A percentile compares a stretch with the other conserved stretches of the same genome.
Evolutionary conservation across 495 filamentous ascomycete species (phyloP).

Genomic region (Podospora comata): DNA sequence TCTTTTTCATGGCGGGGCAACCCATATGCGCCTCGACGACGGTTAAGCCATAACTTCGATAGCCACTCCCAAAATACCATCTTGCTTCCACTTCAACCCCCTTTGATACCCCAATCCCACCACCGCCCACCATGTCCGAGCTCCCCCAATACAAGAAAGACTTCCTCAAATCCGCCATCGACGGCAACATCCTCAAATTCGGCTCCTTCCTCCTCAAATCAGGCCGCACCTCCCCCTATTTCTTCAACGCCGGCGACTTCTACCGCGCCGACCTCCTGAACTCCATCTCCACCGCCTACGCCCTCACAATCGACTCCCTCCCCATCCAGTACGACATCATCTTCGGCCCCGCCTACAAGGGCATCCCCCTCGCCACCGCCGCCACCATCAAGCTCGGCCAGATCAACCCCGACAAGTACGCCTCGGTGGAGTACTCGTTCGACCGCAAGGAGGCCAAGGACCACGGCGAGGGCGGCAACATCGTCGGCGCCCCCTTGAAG

Average conservation of each 20-base stretch:
- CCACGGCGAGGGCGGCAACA: conserved; percentile 88
- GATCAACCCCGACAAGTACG: conserved; percentile 55
- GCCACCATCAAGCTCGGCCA: conserved; percentile 66
- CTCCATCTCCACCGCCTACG: conserved; percentile 75
- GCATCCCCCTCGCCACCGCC: conserved; percentile 78
- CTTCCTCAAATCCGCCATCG: conserved; percentile 70
- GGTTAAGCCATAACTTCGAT: not conserved
- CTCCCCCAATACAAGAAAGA: conserved; percentile 55
- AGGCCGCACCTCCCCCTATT: conserved; percentile 90
- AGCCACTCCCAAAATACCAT: not conserved
- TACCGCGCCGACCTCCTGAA: conserved; percentile 69
- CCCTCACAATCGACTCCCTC: conserved; percentile 58
- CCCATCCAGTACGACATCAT: conserved; percentile 61
- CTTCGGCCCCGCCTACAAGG: conserved; percentile 93
- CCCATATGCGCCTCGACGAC: not conserved
- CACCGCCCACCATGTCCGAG: conserved; percentile 20
- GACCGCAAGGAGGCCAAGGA: conserved; percentile 94
- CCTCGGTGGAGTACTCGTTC: conserved; percentile 72
- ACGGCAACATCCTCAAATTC: conserved; percentile 76
- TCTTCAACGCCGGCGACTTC: conserved; percentile 93
- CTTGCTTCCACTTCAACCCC: not conserved
- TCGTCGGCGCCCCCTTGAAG: conserved; percentile 80
- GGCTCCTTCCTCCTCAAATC: conserved; percentile 90
- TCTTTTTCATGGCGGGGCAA: not conserved
- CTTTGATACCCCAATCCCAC: not conserved